Evolutionary conservation across 2,329 filamentous ascomycete genomes (phyloP).

Genomic region (Fusarium sacchari): DNA sequence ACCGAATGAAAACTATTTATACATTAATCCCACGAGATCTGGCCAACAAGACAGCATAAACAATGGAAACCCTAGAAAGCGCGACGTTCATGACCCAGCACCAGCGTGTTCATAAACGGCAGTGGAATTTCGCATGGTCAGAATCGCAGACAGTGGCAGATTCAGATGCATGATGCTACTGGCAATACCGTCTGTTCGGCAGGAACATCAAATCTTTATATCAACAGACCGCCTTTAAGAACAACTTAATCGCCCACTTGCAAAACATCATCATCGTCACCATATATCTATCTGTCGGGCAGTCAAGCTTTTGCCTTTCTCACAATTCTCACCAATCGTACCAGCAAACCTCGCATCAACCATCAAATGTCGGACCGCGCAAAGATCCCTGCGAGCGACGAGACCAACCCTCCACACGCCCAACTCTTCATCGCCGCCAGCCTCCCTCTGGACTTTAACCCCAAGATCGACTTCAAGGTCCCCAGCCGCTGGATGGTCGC

Average conservation of each 20-base stretch:
- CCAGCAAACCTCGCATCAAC: background rate
- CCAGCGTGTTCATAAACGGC: background rate
- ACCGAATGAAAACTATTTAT: no score
- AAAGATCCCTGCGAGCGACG: background rate
- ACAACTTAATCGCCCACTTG: no score
- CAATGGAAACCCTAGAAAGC: background rate
- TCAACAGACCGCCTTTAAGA: background rate
- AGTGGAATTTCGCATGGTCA: background rate
- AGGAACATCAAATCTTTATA: no score
- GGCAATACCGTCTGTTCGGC: background rate
- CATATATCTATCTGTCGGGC: fast-evolving
- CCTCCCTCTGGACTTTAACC: background rate
- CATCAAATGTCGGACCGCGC: background rate
- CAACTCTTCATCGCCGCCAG: background rate
- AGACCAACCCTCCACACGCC: background rate
- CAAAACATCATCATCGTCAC: background rate
- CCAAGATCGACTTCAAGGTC: background rate
- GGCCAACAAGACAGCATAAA: background rate
- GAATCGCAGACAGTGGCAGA: no score
- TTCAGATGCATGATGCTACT: no score
- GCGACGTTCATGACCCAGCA: background rate
- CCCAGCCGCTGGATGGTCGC: background rate
- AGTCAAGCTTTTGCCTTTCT: background rate
- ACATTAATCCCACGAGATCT: background rate
- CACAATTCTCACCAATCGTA: background rate